Evolutionary conservation across 2,329 filamentous ascomycete genomes (phyloP), one percentile per base, ranked within the genome.

Genomic region (Tolypocladium guangdongense): DNA sequence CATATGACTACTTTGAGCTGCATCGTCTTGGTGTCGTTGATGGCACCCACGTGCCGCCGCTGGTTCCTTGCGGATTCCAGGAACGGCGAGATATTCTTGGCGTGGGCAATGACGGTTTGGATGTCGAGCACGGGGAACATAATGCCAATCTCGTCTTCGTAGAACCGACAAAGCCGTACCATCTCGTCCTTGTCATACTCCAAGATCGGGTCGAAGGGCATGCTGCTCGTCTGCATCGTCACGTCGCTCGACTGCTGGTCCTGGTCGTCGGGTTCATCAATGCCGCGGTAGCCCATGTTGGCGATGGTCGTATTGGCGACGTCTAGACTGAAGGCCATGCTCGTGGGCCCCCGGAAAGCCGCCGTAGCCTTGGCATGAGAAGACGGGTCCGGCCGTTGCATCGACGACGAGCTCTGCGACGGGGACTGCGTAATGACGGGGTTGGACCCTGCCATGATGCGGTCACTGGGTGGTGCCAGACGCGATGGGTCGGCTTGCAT

Each of bases 71-170:
- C 62, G 0, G 71, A 64, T 59, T 90, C 87, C 64, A 93, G 83
- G 66, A 88, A 93, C 0, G 80, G 76, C 53, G 84, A 85, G 1
- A 96, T 72, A 55, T 78, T 77, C 57, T 80, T 83, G 7, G 85
- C 84, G 65, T 95, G 87, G 7, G 75, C 74, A 38, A 88, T 83
- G 39, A 95, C 74, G 43, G 78, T 77, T 43, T 87, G 81, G 37
- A 95, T 86, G 59, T 88, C 81, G 48, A 95, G 68, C 4, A 96
- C 81, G 0, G 92, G 92, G 66, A 95, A 96, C 89, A 96, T 95
- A 62, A 92, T 81, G 45, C 89, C 89, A 62, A 95, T 85, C 66
- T 96, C 91, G 62, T 96, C 90, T 59, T 95, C 88, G 64, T 93
- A 92, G 0, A 95, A 74, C 16, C 81, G 78, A 59, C 88, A 89